Conservation (phyloP, 2,329 filamentous ascomycete genomes). For the Fusarium sp. region DNA sequence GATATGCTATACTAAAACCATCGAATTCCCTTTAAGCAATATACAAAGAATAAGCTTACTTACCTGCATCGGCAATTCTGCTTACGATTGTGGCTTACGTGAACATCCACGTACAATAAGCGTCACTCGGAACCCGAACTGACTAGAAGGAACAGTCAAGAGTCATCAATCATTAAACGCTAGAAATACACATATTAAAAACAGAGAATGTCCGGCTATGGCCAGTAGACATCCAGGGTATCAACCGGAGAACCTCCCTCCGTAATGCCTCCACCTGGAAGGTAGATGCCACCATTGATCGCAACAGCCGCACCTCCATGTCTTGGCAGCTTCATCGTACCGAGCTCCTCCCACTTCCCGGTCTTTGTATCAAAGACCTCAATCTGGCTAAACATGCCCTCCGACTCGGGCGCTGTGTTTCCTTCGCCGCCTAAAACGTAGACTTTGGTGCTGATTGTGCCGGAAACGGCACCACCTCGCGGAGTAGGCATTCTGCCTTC, state of each 20-base stretch:
- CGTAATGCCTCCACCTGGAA: slow-evolving; percentile 48
- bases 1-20: accelerated
- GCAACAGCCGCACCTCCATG: slow-evolving; percentile 47
- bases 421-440: slow-evolving; percentile 53
- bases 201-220: neutral
- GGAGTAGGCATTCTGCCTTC: slow-evolving; percentile 49
- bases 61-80: neutral
- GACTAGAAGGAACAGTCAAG: accelerated
- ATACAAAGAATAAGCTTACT: neutral
- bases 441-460: slow-evolving; percentile 39
- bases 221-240: slow-evolving; percentile 28
- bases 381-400: slow-evolving; percentile 43
- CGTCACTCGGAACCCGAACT: neutral
- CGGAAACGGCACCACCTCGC: slow-evolving; percentile 47
- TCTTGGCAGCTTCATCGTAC: slow-evolving; percentile 45
- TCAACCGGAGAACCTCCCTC: slow-evolving; percentile 31
- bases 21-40: accelerated
- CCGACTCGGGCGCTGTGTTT: slow-evolving; percentile 23
- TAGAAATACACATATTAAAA: neutral
- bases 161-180: neutral
- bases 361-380: slow-evolving; percentile 43
- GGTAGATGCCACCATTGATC: slow-evolving; percentile 42
- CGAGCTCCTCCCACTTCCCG: slow-evolving; percentile 41
- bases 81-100: neutral
- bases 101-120: neutral